Evolutionary conservation across 495 filamentous ascomycete species (phyloP).

Genomic region (Saxophila tyrrhenica): DNA sequence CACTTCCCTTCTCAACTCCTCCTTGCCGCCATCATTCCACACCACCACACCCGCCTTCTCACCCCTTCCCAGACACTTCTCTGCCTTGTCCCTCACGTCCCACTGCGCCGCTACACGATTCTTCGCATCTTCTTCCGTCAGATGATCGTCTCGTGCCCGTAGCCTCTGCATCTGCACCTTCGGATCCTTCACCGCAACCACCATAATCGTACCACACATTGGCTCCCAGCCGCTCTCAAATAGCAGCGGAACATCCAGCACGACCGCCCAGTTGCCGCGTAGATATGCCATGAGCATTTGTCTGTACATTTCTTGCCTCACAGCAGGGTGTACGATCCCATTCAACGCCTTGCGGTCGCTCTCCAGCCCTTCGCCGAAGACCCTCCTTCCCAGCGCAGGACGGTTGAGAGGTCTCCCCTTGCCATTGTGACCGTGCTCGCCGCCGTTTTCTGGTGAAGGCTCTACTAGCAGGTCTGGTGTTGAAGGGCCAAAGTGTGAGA

Average conservation of each 20-base stretch:
- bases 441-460: constrained; percentile 18
- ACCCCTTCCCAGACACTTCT: constrained; percentile 52
- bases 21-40: constrained; percentile 70
- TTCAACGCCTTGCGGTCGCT: constrained; percentile 66
- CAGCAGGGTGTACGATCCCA: constrained; percentile 82
- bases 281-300: constrained; percentile 54
- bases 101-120: constrained; percentile 74
- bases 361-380: constrained; percentile 66
- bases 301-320: constrained; percentile 64
- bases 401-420: constrained; percentile 68
- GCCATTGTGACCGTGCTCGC: constrained; percentile 32
- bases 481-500: constrained; percentile 61
- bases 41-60: constrained; percentile 59
- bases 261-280: constrained; percentile 66
- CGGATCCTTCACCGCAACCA: constrained; percentile 68
- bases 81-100: constrained; percentile 70
- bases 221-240: constrained; percentile 77
- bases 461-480: constrained; percentile 76
- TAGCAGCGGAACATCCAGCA: constrained; percentile 86
- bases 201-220: constrained; percentile 69
- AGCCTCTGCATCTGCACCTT: constrained; percentile 69
- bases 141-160: constrained; percentile 55
- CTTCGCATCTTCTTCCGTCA: constrained; percentile 68
- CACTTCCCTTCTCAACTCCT: constrained; percentile 55
- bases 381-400: constrained; percentile 67